Conservation (phyloP, 129 eudicot species). For the Centrapalus pauciflorus region DNA sequence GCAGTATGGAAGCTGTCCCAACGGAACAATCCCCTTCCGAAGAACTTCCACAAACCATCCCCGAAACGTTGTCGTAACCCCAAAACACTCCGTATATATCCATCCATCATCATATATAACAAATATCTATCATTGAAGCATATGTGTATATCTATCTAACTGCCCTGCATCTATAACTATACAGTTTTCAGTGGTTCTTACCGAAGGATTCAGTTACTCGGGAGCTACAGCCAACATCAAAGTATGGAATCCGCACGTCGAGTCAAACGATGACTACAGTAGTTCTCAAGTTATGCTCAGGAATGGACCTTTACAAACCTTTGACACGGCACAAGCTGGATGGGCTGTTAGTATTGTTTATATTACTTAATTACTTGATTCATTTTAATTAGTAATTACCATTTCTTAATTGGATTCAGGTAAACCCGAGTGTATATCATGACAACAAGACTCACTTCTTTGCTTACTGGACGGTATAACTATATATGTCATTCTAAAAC, state of each 20-base stretch:
- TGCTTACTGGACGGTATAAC: conserved; percentile 53
- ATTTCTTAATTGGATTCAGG: conserved; percentile 35
- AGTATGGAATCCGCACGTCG: conserved; percentile 49
- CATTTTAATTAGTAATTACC: too few relatives aligned
- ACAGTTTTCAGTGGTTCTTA: conserved; percentile 31
- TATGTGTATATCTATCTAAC: background rate
- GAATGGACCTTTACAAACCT: conserved; percentile 27
- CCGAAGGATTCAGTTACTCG: conserved; percentile 44
- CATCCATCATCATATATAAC: background rate
- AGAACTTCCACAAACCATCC: conserved; percentile 12
- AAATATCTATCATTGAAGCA: too few relatives aligned
- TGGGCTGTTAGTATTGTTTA: conserved; percentile 55
- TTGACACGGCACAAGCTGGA: conserved; percentile 46
- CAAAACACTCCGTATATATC: conserved; percentile 17
- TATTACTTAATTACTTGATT: too few relatives aligned
- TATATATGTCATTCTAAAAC: background rate
- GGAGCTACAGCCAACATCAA: conserved; percentile 56
- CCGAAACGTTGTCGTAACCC: background rate
- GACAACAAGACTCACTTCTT: conserved; percentile 50
- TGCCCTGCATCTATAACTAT: background rate
- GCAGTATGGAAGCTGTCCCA: conserved; percentile 27
- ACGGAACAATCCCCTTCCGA: conserved; percentile 33
- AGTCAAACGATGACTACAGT: conserved; percentile 40
- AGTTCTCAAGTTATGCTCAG: conserved; percentile 47
- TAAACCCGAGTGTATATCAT: conserved; percentile 53